Base-by-base conservation (phyloP, 345 rosid species). In the Populus nigra region DNA sequence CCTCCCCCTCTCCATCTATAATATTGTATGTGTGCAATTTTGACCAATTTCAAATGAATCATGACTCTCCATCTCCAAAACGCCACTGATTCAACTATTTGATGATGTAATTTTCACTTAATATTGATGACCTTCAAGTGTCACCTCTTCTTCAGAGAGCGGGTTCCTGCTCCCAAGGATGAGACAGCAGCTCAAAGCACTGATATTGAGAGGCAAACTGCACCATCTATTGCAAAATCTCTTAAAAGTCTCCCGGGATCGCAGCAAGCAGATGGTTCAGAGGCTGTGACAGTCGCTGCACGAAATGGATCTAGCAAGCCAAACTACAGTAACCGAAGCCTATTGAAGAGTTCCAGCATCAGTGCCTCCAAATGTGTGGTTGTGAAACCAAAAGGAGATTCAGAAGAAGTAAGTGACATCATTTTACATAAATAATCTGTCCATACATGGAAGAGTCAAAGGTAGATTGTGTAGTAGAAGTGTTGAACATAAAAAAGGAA, bases 301-400 rank as follows among this genome's bases (percentile, higher is more conserved):
- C 82, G 83, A 71, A 84, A 82, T 72, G 89, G 85, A 57, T 65
- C 36, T 27, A 65, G 62, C 85, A 88, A 80, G 69, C 67, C 91
- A 23, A 88, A 85, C 72, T 77, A 78, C 81, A 89, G 89, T 36
- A 84, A 84, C 12, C 93, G 94, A 29, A 88, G 90, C 89, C 80
- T 96, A 68, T 80, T 93, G 86, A 96, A 96, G 86, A 96, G 99
- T 84, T 93, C 92, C 55, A 96, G 98, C 84, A 96, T 96, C 74
- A 96, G 98, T 78, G 99, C 89, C 79, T 93, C 99, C 74, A 90
- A 93, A 83, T 93, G 99, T 68, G 86, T 93, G 36, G 94, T 84
- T 59, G 84, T 86, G 73, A 78, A 89, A 81, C 85, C 76, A 68
- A 88, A 74, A 73, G 76, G 71, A 71, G 88, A 86, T 45, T 31